Evolutionary conservation across 495 filamentous ascomycete genomes (phyloP).

Genomic region (Chaetomium cochliodes): DNA sequence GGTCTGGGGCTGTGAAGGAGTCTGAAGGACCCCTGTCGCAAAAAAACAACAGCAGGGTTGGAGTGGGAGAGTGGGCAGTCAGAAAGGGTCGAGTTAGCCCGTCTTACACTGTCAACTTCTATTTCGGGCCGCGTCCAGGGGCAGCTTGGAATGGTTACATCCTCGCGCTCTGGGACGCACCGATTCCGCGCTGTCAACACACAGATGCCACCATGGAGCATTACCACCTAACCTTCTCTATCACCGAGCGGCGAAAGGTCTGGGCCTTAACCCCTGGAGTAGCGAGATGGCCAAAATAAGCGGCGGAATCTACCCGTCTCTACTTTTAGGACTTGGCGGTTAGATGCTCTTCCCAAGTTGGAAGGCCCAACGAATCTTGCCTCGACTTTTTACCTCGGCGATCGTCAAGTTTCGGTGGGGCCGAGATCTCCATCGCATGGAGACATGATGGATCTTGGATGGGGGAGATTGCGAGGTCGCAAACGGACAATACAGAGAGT

Average conservation of each 20-base stretch:
- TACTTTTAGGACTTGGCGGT: neutral
- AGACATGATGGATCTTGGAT: neutral
- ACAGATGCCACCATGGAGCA: neutral
- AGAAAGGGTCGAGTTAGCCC: neutral
- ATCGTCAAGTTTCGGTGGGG: neutral
- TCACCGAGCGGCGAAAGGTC: neutral
- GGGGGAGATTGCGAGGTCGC: neutral
- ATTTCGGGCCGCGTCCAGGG: neutral
- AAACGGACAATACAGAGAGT: neutral
- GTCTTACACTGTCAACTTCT: neutral
- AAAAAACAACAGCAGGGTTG: neutral
- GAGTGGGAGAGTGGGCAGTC: neutral
- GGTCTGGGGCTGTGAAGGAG: neutral
- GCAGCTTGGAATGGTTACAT: neutral
- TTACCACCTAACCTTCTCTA: neutral
- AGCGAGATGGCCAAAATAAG: neutral
- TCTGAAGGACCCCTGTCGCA: neutral
- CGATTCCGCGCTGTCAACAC: neutral
- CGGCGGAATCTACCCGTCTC: neutral
- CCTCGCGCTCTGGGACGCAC: neutral
- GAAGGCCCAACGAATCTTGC: neutral
- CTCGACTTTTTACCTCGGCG: neutral
- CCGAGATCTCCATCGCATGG: neutral
- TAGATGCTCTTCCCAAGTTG: neutral
- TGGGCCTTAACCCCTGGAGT: neutral